Conservation (phyloP, 2,329 filamentous ascomycete species). For the Colletotrichum tabaci region DNA sequence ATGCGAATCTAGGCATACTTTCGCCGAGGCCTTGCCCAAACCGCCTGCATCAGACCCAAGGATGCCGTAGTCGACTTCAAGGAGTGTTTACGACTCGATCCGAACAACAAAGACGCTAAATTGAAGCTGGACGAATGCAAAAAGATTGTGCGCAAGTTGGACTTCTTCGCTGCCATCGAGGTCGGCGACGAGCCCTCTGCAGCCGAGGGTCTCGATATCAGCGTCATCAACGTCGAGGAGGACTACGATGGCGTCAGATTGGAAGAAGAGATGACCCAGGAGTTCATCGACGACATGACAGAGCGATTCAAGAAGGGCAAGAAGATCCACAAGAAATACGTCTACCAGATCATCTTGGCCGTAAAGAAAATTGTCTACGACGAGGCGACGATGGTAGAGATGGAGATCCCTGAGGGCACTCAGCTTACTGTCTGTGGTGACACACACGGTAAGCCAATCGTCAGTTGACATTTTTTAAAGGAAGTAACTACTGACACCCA, state of each 20-base stretch:
- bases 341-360: slow-evolving; percentile 94
- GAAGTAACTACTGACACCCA: slow-evolving; percentile 44
- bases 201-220: slow-evolving; percentile 89
- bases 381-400: slow-evolving; percentile 97
- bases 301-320: slow-evolving; percentile 96
- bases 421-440: slow-evolving; percentile 96
- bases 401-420: slow-evolving; percentile 82
- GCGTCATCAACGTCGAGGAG: slow-evolving; percentile 85
- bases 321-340: slow-evolving; percentile 95
- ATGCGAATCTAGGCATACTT: slow-evolving; percentile 82
- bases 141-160: slow-evolving; percentile 91
- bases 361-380: slow-evolving; percentile 92
- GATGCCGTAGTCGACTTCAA: slow-evolving; percentile 95
- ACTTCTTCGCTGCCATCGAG: slow-evolving; percentile 96
- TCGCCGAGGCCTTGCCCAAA: slow-evolving; percentile 90
- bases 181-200: slow-evolving; percentile 93
- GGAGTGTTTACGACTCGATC: slow-evolving; percentile 88
- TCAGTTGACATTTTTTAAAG: background rate
- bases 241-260: slow-evolving; percentile 88
- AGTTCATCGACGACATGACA: slow-evolving; percentile 98
- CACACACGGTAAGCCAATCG: slow-evolving; percentile 80
- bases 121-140: slow-evolving; percentile 94
- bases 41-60: slow-evolving; percentile 89
- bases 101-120: slow-evolving; percentile 90
- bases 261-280: slow-evolving; percentile 89